Percentiles rank a stretch among this genome's conserved stretches.
Evolutionary conservation across 2,329 filamentous ascomycete genomes (phyloP).

Genomic region (Emergomyces orientalis): DNA sequence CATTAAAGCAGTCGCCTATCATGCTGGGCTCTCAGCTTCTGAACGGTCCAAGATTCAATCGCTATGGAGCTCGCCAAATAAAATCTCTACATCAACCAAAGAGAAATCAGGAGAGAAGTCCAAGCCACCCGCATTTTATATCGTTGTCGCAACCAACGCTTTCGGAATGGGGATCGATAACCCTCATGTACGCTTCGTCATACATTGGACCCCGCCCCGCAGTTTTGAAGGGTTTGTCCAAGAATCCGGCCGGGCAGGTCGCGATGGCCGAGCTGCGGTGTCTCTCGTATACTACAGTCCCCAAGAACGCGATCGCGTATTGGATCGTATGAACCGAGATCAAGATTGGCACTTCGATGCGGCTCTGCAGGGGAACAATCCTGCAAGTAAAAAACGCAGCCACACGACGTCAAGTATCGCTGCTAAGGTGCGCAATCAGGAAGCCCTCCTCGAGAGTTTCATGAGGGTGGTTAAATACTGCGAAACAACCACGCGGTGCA

Average conservation of each 20-base stretch:
- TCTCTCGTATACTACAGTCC: slow-evolving; percentile 88
- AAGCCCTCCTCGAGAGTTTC: slow-evolving; percentile 51
- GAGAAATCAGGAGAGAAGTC: slow-evolving; percentile 15
- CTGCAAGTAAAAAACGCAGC: slow-evolving; percentile 28
- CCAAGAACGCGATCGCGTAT: slow-evolving; percentile 71
- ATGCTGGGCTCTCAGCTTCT: slow-evolving; percentile 60
- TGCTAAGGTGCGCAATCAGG: slow-evolving; percentile 29
- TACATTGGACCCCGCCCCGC: slow-evolving; percentile 89
- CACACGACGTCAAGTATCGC: slow-evolving; percentile 37
- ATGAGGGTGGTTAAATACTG: slow-evolving; percentile 68
- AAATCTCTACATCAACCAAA: slow-evolving; percentile 6
- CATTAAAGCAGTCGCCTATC: slow-evolving; percentile 39
- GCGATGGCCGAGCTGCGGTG: slow-evolving; percentile 71
- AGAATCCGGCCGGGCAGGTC: slow-evolving; percentile 82
- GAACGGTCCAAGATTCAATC: slow-evolving; percentile 51
- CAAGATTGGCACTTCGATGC: slow-evolving; percentile 24
- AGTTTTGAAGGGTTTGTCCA: slow-evolving; percentile 96
- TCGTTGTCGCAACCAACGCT: slow-evolving; percentile 90
- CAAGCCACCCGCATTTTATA: slow-evolving; percentile 61
- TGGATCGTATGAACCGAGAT: slow-evolving; percentile 42
- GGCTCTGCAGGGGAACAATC: slow-evolving; percentile 21
- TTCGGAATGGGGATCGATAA: slow-evolving; percentile 99
- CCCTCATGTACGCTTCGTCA: slow-evolving; percentile 84
- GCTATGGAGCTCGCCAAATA: slow-evolving; percentile 26
- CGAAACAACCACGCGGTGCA: slow-evolving; percentile 62